These are phyloP conservation scores for Silene uniflora DNA, from an alignment of 148 eudicot species.

Conservation along the genomic window DNA sequence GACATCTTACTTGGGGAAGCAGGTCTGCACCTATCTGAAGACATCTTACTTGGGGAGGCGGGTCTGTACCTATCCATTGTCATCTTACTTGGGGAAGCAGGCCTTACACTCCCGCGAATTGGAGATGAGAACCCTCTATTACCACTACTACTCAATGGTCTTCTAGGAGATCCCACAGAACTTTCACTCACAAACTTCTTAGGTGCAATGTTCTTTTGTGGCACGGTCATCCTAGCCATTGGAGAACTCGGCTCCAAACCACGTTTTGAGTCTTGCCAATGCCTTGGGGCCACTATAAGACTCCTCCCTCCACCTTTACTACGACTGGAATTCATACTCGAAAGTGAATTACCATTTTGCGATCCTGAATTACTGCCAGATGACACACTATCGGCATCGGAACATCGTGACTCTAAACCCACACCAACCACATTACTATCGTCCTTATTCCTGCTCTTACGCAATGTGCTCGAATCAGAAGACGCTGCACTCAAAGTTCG, in stretches of 20 bases:
- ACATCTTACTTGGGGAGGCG: constrained; percentile 38
- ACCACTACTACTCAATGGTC: constrained; percentile 34
- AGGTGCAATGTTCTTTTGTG: constrained; percentile 26
- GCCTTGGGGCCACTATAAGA: constrained; percentile 51
- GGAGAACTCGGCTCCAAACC: constrained; percentile 52
- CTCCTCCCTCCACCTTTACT: constrained; percentile 41
- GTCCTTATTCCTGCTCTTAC: not conserved
- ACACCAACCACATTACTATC: constrained; percentile 24
- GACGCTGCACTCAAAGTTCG: not conserved
- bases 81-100: constrained; percentile 39
- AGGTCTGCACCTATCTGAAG: constrained; percentile 16
- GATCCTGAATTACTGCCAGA: constrained; percentile 37
- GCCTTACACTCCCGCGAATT: constrained; percentile 32
- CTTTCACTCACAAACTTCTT: constrained; percentile 33
- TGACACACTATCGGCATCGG: constrained; percentile 56
- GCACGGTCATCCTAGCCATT: constrained; percentile 23
- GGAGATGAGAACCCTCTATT: constrained; percentile 54
- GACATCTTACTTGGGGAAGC: constrained; percentile 40
- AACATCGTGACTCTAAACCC: constrained; percentile 32
- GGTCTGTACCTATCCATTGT: constrained; percentile 29
- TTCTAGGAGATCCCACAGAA: constrained; percentile 41
- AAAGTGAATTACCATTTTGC: constrained; percentile 19
- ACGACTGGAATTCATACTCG: not conserved
- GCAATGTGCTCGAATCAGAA: constrained; percentile 21
- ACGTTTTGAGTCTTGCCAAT: constrained; percentile 44